These are phyloP conservation scores for Quercus phellos DNA, from an alignment of 331 rosid species.

Conservation along the genomic window DNA sequence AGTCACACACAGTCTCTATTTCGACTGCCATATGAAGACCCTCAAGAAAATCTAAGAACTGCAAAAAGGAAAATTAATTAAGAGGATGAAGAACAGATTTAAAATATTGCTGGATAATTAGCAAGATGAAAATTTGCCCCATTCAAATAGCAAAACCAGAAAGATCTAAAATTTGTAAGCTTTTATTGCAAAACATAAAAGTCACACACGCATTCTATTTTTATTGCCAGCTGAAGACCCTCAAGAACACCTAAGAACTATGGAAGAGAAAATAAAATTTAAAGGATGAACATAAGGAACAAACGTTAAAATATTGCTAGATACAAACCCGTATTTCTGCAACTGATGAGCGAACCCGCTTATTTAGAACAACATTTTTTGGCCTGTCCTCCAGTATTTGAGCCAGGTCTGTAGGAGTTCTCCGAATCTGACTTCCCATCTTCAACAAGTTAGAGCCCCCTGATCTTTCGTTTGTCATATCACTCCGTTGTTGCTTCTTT, in stretches of 20 bases:
- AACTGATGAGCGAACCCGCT: slow-evolving; percentile 64
- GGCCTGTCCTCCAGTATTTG: slow-evolving; percentile 57
- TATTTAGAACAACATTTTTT: slow-evolving; percentile 53
- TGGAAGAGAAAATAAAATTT: not conserved
- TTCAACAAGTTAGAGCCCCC: slow-evolving; percentile 48
- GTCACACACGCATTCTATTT: not conserved
- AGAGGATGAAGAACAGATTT: not conserved
- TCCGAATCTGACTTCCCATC: slow-evolving; percentile 51
- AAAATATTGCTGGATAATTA: slow-evolving; percentile 19
- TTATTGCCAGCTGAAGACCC: not conserved
- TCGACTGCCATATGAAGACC: not conserved
- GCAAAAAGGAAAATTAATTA: not conserved
- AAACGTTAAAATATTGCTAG: not conserved
- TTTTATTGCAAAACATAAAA: not conserved
- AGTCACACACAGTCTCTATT: not conserved
- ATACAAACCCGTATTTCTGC: slow-evolving; percentile 61
- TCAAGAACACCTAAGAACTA: not conserved
- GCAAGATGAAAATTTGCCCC: too few species aligned
- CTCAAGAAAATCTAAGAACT: not conserved
- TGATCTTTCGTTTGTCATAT: slow-evolving; percentile 58
- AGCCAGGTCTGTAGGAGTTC: slow-evolving; percentile 44
- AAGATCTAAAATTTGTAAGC: not conserved
- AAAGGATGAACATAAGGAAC: not conserved
- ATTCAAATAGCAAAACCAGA: too few species aligned
- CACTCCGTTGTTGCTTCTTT: slow-evolving; percentile 58